Base-by-base conservation (phyloP, 2,329 filamentous ascomycete species). In the Botrytis sinoallii region DNA sequence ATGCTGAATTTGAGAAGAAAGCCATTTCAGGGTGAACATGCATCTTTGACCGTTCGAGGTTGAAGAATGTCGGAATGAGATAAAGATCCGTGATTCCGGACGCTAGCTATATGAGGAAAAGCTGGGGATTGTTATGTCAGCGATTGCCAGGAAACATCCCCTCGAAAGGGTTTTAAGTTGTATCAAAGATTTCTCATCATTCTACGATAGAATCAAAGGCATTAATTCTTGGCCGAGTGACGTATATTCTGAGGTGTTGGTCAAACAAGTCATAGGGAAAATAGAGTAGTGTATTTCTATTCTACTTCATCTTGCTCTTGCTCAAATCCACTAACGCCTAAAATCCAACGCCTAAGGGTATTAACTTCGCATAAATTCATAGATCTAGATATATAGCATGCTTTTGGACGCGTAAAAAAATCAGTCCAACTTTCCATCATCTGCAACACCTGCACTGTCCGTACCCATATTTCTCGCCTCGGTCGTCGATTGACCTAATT, bases 281-380 rank as follows among this genome's bases (percentile, higher is more conserved):
- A 22, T 12, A 40, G 35, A 57, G 38, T 57, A 25, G 20, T 69
- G 3, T 42, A 69, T 57, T 68, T 57, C 18, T 69, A 69, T 57
- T 42, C 29, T 16, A 32, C 44, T 29, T 38, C 22, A 32, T 55
- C 46, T 67, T 29, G 46, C 64, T 52, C 35, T 29, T 68, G 66
- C 25, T 42, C 25, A 22, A 42, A 69, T 32, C 48, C 48, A 69
- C n/a, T 10, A 69, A 69, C 66, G 48, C 66, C 48, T 57, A 57
- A 59, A 29, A 57, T 69, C 48, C 66, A 69, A 69, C 48, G 66
- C 48, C 38, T 25, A 20, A 69, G 66, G 66, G 66, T 69, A 69
- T 69, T 44, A 32, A 57, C 48, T 69, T 40, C 48, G 66, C 61
- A 68, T 48, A 68, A 72, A 68, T 60, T 66, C 40, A 29, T 67